These are phyloP conservation scores for Rhodamnia rubescens DNA, from an alignment of 345 rosid species.

Conservation along the genomic window DNA sequence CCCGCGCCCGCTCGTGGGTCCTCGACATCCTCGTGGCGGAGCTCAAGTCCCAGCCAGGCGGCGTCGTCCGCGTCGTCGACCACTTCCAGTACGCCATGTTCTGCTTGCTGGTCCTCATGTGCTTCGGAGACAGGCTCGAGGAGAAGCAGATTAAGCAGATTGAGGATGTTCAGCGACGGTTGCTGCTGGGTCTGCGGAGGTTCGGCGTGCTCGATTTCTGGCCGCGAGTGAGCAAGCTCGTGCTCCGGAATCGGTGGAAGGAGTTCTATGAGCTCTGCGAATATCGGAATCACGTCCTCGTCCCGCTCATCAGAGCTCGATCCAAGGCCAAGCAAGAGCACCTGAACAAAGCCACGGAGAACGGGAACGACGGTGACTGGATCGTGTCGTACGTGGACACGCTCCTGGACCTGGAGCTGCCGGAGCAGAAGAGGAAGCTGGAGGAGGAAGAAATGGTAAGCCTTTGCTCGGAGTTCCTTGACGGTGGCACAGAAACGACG, in stretches of 20 bases:
- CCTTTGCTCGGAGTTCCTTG: conserved; percentile 5
- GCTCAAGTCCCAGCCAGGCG: neutral
- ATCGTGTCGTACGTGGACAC: neutral
- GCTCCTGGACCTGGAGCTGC: neutral
- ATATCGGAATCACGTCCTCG: neutral
- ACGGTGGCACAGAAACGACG: conserved; percentile 1
- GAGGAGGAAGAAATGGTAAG: neutral
- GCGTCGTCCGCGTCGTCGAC: neutral
- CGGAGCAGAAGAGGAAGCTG: neutral
- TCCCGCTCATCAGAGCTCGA: neutral
- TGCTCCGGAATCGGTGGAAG: neutral
- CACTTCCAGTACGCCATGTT: neutral
- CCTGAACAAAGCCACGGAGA: neutral
- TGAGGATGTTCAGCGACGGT: neutral
- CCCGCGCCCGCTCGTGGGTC: neutral
- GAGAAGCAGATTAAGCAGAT: neutral
- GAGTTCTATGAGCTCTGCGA: neutral
- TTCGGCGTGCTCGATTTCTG: neutral
- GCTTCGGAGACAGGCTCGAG: neutral
- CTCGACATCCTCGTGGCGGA: neutral
- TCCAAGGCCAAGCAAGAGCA: neutral
- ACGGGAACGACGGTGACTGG: neutral
- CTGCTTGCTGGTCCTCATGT: neutral
- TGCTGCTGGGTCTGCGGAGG: neutral
- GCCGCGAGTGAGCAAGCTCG: neutral